phyloP scores from a whole-genome alignment of 805 yeast species.

The Spathaspora gorwiae region DNA sequence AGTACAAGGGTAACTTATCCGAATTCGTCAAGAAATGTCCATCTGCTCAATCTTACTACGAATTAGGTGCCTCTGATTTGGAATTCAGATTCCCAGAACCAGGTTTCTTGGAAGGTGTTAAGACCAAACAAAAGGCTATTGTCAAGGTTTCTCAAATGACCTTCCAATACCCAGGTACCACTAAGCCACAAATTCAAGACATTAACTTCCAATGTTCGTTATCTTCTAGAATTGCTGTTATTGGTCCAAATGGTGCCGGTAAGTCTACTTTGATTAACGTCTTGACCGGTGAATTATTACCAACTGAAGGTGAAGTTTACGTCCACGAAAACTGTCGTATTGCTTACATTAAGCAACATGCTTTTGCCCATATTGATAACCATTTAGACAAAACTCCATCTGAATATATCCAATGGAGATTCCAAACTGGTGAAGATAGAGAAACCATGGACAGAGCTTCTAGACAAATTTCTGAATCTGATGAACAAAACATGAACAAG shows the following conservation, averaged over 20 bases:
- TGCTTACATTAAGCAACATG: conserved; percentile 99
- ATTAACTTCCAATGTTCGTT: conserved; percentile 98
- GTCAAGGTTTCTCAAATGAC: conserved; percentile 96
- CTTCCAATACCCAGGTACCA: conserved; percentile 99
- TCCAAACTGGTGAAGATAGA: conserved; percentile 99
- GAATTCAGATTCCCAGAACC: conserved; percentile 99
- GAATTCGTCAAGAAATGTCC: conserved; percentile 99
- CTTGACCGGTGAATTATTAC: conserved; percentile 98
- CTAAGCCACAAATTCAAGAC: conserved; percentile 88
- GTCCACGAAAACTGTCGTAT: conserved; percentile 99
- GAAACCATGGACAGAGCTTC: conserved; percentile 99
- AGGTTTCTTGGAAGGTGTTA: conserved; percentile 99
- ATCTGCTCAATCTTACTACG: conserved; percentile 97
- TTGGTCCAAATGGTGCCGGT: conserved; percentile 99
- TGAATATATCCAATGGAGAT: conserved; percentile 99
- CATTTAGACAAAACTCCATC: conserved; percentile 99
- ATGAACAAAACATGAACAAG: conserved; percentile 98
- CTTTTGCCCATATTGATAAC: conserved; percentile 98
- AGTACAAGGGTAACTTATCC: conserved; percentile 99
- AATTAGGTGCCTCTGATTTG: conserved; percentile 95
- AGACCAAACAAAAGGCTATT: conserved; percentile 99
- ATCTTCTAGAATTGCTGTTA: conserved; percentile 99
- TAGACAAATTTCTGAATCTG: conserved; percentile 94
- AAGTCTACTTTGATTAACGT: conserved; percentile 98
- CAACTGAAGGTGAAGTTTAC: conserved; percentile 98